Base-by-base conservation (phyloP, 2,329 filamentous ascomycete species). In the Epichloe gansuensis region DNA sequence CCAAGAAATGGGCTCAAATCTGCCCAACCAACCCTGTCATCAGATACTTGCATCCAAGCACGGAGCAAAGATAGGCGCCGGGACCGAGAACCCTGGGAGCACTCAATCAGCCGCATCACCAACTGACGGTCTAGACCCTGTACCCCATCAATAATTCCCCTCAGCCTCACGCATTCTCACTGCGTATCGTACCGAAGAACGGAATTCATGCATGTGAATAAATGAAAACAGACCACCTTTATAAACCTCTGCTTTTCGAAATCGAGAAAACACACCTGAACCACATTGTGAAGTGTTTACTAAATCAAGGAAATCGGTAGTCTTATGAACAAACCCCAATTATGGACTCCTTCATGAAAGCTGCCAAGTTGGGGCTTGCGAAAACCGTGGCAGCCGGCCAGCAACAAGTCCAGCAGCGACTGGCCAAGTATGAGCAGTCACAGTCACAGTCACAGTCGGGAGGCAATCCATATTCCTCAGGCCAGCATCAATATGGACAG, bases 351-450 rank as follows among this genome's bases (percentile, higher is more conserved):
- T 53, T 58, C 12, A 46, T 53, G 3, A 58, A 54, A 23, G 53
- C 52, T 12, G 51, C 56, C 43, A 56, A 58, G 25, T 54, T 25
- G 9, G 56, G 56, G 21, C 52, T 58, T 4, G 53, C 51, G 23
- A 58, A 58, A 31, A 54, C 55, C 2, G 53, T 54, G 25, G 53
- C 56, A 5, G 55, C 48, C 12, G 56, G 56, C 5, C 55, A 58
- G 46, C 56, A 58, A 39, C 53, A 57, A 8, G 25, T 58, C 4
- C 56, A 58, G 46, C 56, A 57, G 46, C 53, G 52, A 11, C 42
- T 55, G 8, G 45, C 45, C n/a, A 57, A 55, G 48, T 53, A 55
- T 50, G 48, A 50, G 41, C 50, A 53, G 39, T 21, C 46, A 17
- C 2, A 5, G 37, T 48, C 46, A 6, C 46, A 48, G 11, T 9